A percentile compares a stretch with the other conserved stretches of the same genome.
Evolutionary conservation across 2,329 filamentous ascomycete species (phyloP).

Genomic region (Colletotrichum sp.): DNA sequence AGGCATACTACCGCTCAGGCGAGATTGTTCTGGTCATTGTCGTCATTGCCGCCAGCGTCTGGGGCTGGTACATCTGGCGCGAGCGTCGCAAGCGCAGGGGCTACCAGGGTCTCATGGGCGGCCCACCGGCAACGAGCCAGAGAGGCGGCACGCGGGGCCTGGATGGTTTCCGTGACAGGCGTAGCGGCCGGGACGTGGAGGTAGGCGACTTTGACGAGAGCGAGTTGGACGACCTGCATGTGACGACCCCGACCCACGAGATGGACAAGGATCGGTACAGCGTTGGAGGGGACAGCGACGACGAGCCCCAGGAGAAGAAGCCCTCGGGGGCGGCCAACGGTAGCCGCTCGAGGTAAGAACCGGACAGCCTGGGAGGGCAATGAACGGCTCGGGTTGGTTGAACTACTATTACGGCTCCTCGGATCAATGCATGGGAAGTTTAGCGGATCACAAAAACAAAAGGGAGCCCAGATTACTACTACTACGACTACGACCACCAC

Average conservation of each 20-base stretch:
- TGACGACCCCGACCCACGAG: constrained; percentile 48
- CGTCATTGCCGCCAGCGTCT: constrained; percentile 71
- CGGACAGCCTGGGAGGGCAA: background rate
- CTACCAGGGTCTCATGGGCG: constrained; percentile 56
- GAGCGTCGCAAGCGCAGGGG: constrained; percentile 60
- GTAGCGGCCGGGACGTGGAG: constrained; percentile 59
- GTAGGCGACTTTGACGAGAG: constrained; percentile 70
- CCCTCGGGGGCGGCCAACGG: constrained; percentile 13
- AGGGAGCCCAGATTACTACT: background rate
- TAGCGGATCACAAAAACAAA: background rate
- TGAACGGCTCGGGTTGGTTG: background rate
- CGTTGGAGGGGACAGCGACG: constrained; percentile 62
- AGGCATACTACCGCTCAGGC: constrained; percentile 86
- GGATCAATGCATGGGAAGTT: constrained; percentile 5
- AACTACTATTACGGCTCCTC: background rate
- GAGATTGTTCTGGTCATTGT: constrained; percentile 86
- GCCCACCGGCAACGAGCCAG: constrained; percentile 35
- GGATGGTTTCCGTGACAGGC: constrained; percentile 53
- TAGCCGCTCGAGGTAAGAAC: constrained; percentile 15
- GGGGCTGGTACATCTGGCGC: constrained; percentile 76
- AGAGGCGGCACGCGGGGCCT: constrained; percentile 36
- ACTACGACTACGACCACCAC: background rate
- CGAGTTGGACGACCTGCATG: constrained; percentile 66
- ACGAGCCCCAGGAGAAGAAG: constrained; percentile 41
- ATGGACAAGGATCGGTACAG: constrained; percentile 56